Conservation (phyloP, 1,284 basidiomycete genomes). For the Mycena sp. region DNA sequence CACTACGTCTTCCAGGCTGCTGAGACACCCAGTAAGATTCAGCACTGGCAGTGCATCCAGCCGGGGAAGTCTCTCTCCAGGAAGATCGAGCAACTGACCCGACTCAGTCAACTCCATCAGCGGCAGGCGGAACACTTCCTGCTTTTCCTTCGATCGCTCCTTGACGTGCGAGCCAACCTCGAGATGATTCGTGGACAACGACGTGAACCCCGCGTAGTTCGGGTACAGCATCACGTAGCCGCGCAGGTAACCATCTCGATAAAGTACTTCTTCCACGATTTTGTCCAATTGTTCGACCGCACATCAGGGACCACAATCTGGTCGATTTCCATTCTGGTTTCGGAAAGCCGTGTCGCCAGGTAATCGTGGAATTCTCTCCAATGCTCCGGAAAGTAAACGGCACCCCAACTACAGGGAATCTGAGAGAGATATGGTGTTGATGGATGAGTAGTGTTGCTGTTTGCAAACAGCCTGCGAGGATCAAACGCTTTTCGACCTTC, state of each 20-base stretch:
- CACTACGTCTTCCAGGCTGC: background rate
- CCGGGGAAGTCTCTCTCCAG: slow-evolving; percentile 59
- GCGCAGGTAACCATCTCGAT: slow-evolving; percentile 84
- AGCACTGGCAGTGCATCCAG: slow-evolving; percentile 69
- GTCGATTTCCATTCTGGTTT: slow-evolving; percentile 52
- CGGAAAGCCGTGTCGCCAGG: slow-evolving; percentile 71
- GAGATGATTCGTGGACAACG: slow-evolving; percentile 86
- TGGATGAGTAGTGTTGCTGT: slow-evolving; percentile 49
- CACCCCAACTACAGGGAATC: slow-evolving; percentile 91
- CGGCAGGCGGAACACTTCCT: slow-evolving; percentile 71
- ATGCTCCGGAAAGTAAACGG: slow-evolving; percentile 85
- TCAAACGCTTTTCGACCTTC: slow-evolving; percentile 76
- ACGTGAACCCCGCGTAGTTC: slow-evolving; percentile 74
- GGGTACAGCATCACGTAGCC: slow-evolving; percentile 90
- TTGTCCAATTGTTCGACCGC: slow-evolving; percentile 81
- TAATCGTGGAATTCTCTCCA: slow-evolving; percentile 88
- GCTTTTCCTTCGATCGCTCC: slow-evolving; percentile 64
- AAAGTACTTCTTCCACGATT: slow-evolving; percentile 89
- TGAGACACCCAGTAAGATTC: slow-evolving; percentile 66
- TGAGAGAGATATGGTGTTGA: slow-evolving; percentile 82
- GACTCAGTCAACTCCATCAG: slow-evolving; percentile 59
- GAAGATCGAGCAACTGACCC: slow-evolving; percentile 48
- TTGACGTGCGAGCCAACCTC: slow-evolving; percentile 84
- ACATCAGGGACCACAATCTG: slow-evolving; percentile 71
- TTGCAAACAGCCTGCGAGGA: slow-evolving; percentile 64